phyloP scores from a whole-genome alignment of 2,329 filamentous ascomycete species.

The Clonostachys byssicola region DNA sequence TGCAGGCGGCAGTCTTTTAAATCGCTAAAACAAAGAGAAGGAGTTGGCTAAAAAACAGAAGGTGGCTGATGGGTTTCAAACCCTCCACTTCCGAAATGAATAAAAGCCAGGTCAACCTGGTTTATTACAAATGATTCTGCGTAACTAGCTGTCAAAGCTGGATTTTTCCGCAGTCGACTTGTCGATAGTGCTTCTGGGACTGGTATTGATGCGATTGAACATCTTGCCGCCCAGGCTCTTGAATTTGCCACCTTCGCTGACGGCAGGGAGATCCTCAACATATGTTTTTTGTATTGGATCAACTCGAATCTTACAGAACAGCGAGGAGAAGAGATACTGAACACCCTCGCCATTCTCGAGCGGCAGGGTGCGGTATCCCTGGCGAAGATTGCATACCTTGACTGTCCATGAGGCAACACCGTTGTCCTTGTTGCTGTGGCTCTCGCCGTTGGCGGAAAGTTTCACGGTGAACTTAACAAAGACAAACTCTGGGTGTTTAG shows the following conservation, averaged over 20 bases:
- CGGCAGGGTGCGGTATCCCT: conserved; percentile 89
- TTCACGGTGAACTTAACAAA: conserved; percentile 93
- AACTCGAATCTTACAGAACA: conserved; percentile 84
- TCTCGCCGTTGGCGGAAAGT: conserved; percentile 75
- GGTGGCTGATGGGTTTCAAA: too few relatives aligned
- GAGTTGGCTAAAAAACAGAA: too few relatives aligned
- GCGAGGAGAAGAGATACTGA: conserved; percentile 88
- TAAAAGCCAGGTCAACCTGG: too few relatives aligned
- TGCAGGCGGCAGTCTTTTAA: too few relatives aligned
- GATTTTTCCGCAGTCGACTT: conserved; percentile 44
- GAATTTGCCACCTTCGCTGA: conserved; percentile 43
- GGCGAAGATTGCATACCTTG: conserved; percentile 83
- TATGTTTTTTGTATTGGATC: conserved; percentile 53
- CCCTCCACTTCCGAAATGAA: too few relatives aligned
- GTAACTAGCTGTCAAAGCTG: conserved; percentile 30
- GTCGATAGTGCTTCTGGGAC: conserved; percentile 47
- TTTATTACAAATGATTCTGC: too few relatives aligned
- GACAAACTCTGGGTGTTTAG: conserved; percentile 90
- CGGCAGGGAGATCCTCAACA: conserved; percentile 33
- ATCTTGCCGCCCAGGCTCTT: conserved; percentile 54
- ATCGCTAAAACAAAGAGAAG: too few relatives aligned
- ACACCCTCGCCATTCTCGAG: conserved; percentile 86
- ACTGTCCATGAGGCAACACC: conserved; percentile 86
- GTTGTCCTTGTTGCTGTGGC: conserved; percentile 52
- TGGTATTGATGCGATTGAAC: conserved; percentile 49